Percentiles rank a stretch among this genome's conserved stretches.
These are phyloP conservation scores for Phialophora macrospora DNA, from an alignment of 2,329 filamentous ascomycete genomes.

Conservation along the genomic window DNA sequence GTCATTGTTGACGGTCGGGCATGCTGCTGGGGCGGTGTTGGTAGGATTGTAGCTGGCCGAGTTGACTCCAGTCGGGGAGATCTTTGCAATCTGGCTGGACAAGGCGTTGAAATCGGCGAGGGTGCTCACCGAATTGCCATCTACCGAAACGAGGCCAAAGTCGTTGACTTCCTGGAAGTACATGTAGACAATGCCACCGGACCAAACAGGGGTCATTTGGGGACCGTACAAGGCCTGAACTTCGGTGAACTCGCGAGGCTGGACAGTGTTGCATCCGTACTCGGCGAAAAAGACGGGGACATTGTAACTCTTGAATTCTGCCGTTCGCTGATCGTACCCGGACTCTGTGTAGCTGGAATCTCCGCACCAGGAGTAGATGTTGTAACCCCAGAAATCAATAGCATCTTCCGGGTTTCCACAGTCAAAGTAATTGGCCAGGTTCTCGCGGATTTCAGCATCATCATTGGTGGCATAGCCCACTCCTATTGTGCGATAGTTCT, in stretches of 20 bases:
- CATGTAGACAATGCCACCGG: constrained; percentile 98
- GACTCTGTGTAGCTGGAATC: constrained; percentile 76
- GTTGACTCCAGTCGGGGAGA: constrained; percentile 67
- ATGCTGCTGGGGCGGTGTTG: constrained; percentile 70
- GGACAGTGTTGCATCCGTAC: constrained; percentile 86
- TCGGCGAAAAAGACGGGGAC: constrained; percentile 98
- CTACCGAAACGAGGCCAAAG: constrained; percentile 72
- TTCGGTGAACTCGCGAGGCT: constrained; percentile 80
- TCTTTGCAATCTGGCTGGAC: constrained; percentile 70
- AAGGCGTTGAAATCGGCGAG: constrained; percentile 77
- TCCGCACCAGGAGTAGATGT: constrained; percentile 99
- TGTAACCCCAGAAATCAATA: constrained; percentile 99
- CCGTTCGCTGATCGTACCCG: constrained; percentile 78
- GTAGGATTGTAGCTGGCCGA: constrained; percentile 72
- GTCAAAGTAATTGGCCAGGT: constrained; percentile 93
- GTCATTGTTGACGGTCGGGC: constrained; percentile 67
- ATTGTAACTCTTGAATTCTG: constrained; percentile 86
- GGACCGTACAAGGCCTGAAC: constrained; percentile 77
- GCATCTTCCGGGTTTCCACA: constrained; percentile 70
- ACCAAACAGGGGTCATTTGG: constrained; percentile 86
- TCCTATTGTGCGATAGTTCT: constrained; percentile 77
- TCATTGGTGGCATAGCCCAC: constrained; percentile 98
- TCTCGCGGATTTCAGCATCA: constrained; percentile 77
- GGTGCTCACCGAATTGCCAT: constrained; percentile 65
- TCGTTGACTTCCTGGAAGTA: constrained; percentile 92